phyloP scores from a whole-genome alignment of 208 protist species.

The Novymonas esmeraldas region DNA sequence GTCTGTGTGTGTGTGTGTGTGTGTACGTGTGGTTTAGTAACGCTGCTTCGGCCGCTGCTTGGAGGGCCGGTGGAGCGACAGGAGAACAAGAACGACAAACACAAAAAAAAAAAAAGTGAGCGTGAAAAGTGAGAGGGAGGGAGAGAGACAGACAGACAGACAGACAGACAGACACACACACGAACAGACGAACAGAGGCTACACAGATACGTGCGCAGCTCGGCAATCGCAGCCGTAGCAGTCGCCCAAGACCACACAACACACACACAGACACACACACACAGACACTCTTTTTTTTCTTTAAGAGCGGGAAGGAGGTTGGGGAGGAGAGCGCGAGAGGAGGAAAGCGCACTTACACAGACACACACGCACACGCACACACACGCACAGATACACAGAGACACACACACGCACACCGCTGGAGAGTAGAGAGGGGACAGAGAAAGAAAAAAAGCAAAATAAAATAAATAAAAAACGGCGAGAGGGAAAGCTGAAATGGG shows the following conservation, averaged over 20 bases:
- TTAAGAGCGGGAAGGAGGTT: neutral
- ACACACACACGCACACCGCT: neutral
- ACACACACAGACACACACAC: neutral
- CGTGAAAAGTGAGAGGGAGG: neutral
- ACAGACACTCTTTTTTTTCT: no score
- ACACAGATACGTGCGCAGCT: no score
- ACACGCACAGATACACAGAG: neutral
- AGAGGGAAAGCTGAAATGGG: neutral
- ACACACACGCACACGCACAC: neutral
- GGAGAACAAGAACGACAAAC: constrained; percentile 3
- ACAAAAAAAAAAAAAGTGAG: neutral
- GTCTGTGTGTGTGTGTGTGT: constrained; percentile 2
- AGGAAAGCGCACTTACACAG: neutral
- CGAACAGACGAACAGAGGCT: neutral
- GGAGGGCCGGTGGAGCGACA: neutral
- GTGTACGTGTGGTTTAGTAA: neutral
- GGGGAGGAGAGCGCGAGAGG: neutral
- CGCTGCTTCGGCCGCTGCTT: no score
- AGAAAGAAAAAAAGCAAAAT: neutral
- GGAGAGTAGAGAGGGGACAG: no score
- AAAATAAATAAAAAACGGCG: neutral
- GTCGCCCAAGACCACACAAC: no score
- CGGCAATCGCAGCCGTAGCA: no score
- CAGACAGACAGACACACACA: neutral
- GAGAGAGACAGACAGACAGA: neutral